Base-by-base conservation (phyloP, 306 rosid species). In the Acacia acuminata region DNA sequence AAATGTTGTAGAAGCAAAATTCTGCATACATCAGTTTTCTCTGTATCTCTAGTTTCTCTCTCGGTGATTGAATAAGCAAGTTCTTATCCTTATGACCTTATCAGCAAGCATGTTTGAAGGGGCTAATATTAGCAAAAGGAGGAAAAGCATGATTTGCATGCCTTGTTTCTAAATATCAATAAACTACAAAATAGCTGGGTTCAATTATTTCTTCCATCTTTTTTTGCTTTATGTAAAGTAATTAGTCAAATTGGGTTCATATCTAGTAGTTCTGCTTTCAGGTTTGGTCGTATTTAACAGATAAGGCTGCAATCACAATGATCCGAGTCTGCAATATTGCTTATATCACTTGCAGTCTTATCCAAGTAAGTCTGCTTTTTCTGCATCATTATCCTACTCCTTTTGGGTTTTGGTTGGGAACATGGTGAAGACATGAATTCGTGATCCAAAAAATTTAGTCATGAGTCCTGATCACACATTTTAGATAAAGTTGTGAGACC, bases 181-280 rank as follows among this genome's bases (percentile, higher is more conserved):
- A 72, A 47, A 47, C 76, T 76, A 63, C 69, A 76, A 56, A 76
- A 3, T 13, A 24, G 53, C 30, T 60, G 38, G 71, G 64, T 42
- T 58, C 79, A 76, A 58, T 60, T 76, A 76, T 76, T 76, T 58
- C 40, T 24, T 76, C 40, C 79, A n/a, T 8, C 34, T 25, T 36
- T 75, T n/a, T 16, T 32, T 51, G 44, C 64, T 73, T 32, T 75
- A 20, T 13, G 8, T 13, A 75, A 75, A 75, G 79, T 56, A n/a
- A 45, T n/a, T 75, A 36, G 79, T 75, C 79, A 75, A 36, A 32
- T 55, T 75, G 76, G 56, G 38, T 45, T 71, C 32, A 42, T 70
- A 20, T 70, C 53, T 10, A 42, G 32, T 70, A 20, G 47, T 43
- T 19, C 25, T 74, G 40, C 78, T 74, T 55, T 51, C 78, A 73